Evolutionary conservation across 805 yeast species (phyloP), one percentile per base, ranked within the genome.

Genomic region (Kodamaea restingae): DNA sequence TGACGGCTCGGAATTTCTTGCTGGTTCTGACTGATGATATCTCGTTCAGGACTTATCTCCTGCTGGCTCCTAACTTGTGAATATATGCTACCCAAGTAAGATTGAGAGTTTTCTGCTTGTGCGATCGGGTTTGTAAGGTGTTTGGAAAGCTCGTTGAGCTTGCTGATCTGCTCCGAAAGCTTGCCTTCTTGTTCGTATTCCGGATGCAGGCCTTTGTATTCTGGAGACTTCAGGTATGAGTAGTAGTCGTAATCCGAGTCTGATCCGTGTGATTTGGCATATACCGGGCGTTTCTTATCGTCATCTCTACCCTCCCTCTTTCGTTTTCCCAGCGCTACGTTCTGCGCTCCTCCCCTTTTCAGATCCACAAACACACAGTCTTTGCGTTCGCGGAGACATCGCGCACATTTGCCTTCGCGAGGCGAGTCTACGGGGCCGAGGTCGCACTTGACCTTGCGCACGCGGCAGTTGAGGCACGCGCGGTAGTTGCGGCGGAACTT

Each of bases 401-500:
- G 65, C 2, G 78, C 81, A 68, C 98, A 90, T 3, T 95, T 93
- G 3, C 95, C 93, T 4, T 77, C 79, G 32, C 71, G 69, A 0
- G 95, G 95, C 44, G 73, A 72, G 36, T 79, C 82, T 6, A 80
- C 76, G 7, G 81, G 77, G 2, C 95, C 96, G 48, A 90, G 63
- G 55, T 88, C 95, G 65, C 98, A 90, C 52, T 80, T 80, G 31
- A 87, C 86, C 53, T 90, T 91, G 30, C 95, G 73, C 5, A 80
- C 76, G 12, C 96, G 74, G 56, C 98, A 90, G 60, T 80, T 85
- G 35, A 85, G 61, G 52, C 98, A 90, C 1, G 97, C 97, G 45
- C 78, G 73, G 57, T 85, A 90, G 44, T 80, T 78, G 46, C 96
- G 65, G 48, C 67, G 75, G 67, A 73, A 82, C 42, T 60, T 62